A percentile compares a stretch with the other conserved stretches of the same genome.
phyloP scores from a whole-genome alignment of 805 yeast species.

The Candida sphagnicola region DNA sequence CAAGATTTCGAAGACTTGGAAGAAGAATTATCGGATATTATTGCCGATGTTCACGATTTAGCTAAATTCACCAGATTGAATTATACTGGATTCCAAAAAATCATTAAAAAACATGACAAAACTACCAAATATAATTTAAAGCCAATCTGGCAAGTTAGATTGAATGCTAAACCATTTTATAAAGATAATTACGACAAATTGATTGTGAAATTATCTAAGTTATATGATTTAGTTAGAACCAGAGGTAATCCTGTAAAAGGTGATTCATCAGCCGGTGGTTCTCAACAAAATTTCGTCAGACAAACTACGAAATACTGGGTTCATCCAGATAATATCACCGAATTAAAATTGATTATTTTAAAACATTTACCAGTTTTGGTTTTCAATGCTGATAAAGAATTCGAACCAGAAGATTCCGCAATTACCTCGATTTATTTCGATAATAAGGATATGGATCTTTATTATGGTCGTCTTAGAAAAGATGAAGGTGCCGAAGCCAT shows the following conservation, averaged over 20 bases:
- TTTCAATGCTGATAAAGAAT: slow-evolving; percentile 94
- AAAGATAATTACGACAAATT: slow-evolving; percentile 89
- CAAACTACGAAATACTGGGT: slow-evolving; percentile 99
- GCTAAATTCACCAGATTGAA: slow-evolving; percentile 91
- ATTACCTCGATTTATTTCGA: slow-evolving; percentile 96
- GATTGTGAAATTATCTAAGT: slow-evolving; percentile 82
- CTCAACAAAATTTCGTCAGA: slow-evolving; percentile 95
- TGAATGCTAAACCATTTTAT: slow-evolving; percentile 92
- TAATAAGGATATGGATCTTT: slow-evolving; percentile 81
- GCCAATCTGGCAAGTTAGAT: slow-evolving; percentile 90
- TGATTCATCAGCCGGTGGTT: slow-evolving; percentile 97
- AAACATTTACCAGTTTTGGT: slow-evolving; percentile 97
- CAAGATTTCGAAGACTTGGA: slow-evolving; percentile 43
- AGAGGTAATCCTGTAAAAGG: slow-evolving; percentile 94
- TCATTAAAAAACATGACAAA: slow-evolving; percentile 95
- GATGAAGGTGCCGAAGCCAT: slow-evolving; percentile 99
- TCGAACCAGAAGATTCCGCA: slow-evolving; percentile 91
- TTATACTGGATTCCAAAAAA: slow-evolving; percentile 96
- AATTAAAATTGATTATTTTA: slow-evolving; percentile 83
- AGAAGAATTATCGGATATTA: slow-evolving; percentile 59
- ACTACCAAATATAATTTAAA: slow-evolving; percentile 66
- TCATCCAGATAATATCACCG: slow-evolving; percentile 97
- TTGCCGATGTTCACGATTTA: slow-evolving; percentile 95
- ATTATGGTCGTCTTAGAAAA: slow-evolving; percentile 90
- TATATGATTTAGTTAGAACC: slow-evolving; percentile 91